phyloP scores from a whole-genome alignment of 768 basidiomycete species.

The Daedaleopsis nitida region DNA sequence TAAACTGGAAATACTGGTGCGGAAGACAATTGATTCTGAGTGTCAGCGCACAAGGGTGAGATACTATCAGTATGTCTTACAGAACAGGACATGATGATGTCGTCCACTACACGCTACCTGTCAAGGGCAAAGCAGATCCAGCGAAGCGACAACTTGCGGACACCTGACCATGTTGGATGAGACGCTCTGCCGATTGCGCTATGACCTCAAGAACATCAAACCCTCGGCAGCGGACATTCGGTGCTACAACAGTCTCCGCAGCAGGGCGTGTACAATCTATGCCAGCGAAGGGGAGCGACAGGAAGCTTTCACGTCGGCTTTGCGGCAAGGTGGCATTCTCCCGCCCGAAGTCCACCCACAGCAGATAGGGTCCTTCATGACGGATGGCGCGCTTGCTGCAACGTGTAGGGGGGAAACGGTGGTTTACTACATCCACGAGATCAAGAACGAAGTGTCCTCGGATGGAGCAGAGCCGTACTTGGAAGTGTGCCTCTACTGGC shows the following conservation, averaged over 20 bases:
- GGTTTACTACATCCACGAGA: background rate
- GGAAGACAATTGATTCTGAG: no score
- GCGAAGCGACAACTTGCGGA: no score
- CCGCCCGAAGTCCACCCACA: no score
- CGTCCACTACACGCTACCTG: no score
- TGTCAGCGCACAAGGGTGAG: no score
- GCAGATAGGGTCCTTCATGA: no score
- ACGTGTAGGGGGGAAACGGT: background rate
- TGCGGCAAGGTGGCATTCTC: background rate
- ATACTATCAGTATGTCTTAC: no score
- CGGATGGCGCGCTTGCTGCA: background rate
- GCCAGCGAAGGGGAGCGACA: background rate
- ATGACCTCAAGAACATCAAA: background rate
- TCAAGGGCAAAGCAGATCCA: no score
- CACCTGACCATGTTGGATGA: background rate
- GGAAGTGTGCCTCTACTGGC: slow-evolving; percentile 1
- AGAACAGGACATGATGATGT: no score
- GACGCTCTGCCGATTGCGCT: slow-evolving; percentile 1
- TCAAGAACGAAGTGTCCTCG: background rate
- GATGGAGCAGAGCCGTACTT: background rate
- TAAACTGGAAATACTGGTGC: no score
- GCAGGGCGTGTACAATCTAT: background rate
- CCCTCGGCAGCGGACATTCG: background rate
- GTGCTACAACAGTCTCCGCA: background rate
- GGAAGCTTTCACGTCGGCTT: background rate